phyloP scores from a whole-genome alignment of 495 filamentous ascomycete species.

The Wilcoxina mikolae region DNA sequence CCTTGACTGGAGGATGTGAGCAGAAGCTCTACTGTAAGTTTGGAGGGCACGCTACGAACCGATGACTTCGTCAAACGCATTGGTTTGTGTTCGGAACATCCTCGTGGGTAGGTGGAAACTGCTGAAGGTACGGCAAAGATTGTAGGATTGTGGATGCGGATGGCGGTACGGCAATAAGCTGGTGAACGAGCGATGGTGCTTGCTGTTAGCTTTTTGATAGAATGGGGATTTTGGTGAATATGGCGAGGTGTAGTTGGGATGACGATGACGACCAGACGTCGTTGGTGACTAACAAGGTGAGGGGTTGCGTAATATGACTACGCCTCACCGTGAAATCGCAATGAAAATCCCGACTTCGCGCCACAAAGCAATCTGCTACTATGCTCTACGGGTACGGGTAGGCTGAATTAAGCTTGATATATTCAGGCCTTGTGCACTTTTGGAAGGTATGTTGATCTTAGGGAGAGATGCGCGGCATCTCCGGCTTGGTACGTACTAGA shows the following conservation, averaged over 20 bases:
- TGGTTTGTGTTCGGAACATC: conserved; percentile 72
- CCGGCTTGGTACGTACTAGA: no score
- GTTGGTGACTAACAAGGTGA: background rate
- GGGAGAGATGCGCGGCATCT: no score
- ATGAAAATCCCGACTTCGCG: no score
- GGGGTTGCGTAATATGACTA: background rate
- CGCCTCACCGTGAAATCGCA: no score
- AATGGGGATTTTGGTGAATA: background rate
- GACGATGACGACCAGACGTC: background rate
- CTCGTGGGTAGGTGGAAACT: background rate
- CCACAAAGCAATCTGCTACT: no score
- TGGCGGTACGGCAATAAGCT: no score
- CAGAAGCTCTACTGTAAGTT: background rate
- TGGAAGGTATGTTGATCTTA: no score
- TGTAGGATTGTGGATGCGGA: background rate
- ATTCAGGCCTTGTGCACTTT: no score
- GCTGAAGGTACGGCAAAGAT: background rate
- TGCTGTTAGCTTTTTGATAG: background rate
- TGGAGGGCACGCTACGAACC: conserved; percentile 37
- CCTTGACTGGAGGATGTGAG: conserved; percentile 53
- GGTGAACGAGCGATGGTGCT: no score
- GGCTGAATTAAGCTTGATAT: no score
- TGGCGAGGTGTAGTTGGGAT: background rate
- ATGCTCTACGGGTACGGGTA: no score
- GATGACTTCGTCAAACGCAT: conserved; percentile 67